Evolutionary conservation across 208 protist species (phyloP).

Genomic region (Acanthamoeba healyi): DNA sequence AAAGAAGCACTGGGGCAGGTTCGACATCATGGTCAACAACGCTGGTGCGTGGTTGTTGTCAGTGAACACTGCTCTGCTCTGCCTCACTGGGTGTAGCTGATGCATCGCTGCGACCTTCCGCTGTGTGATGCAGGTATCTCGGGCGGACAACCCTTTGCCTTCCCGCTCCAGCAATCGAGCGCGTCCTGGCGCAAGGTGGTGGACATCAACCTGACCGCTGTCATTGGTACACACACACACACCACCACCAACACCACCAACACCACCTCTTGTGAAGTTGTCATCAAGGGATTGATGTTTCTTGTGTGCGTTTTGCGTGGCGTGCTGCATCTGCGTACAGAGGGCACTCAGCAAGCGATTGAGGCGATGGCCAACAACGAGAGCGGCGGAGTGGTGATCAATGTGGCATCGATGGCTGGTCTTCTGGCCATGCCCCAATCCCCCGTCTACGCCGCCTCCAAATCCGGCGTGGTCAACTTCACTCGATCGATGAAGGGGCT

Average conservation of each 20-base stretch:
- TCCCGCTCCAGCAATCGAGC: neutral
- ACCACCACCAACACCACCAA: neutral
- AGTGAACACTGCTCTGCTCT: too few relatives aligned
- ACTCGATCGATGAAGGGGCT: neutral
- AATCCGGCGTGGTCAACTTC: constrained; percentile 44
- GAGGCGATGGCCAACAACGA: neutral
- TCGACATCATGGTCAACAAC: constrained; percentile 64
- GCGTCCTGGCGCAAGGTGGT: neutral
- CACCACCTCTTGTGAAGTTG: too few relatives aligned
- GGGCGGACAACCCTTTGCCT: neutral
- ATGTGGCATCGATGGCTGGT: constrained; percentile 73
- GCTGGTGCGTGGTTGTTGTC: neutral
- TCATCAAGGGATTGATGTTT: too few relatives aligned
- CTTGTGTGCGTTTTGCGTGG: neutral
- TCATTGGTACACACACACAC: neutral
- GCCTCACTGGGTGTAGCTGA: too few relatives aligned
- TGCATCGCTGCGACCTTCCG: too few relatives aligned
- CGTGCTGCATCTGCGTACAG: neutral
- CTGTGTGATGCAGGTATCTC: too few relatives aligned
- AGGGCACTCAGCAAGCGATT: constrained; percentile 28
- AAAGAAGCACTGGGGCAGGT: neutral
- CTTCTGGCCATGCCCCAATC: constrained; percentile 69
- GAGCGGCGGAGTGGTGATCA: constrained; percentile 72
- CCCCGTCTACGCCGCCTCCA: constrained; percentile 75
- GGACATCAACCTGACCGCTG: constrained; percentile 60